These are phyloP conservation scores for Exophiala aquamarina DNA, from an alignment of 2,329 filamentous ascomycete species.

Conservation along the genomic window DNA sequence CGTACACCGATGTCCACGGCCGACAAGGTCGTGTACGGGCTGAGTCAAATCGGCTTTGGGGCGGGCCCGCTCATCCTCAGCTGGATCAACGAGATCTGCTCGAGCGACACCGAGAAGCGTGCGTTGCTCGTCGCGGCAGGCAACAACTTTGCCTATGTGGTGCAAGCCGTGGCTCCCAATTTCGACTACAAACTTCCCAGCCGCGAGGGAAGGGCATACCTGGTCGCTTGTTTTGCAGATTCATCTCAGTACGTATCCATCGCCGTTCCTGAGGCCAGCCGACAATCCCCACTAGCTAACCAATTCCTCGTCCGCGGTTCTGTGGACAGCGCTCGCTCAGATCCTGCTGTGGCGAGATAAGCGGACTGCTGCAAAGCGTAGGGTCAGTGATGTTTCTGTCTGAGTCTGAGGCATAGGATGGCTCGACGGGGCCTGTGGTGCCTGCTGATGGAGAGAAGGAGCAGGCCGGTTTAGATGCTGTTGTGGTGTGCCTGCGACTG, in stretches of 20 bases:
- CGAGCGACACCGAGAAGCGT: slow-evolving; percentile 31
- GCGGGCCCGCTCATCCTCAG: slow-evolving; percentile 41
- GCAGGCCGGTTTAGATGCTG: slow-evolving; percentile 10
- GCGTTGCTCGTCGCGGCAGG: slow-evolving; percentile 34
- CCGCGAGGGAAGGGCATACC: slow-evolving; percentile 38
- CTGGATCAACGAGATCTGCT: slow-evolving; percentile 39
- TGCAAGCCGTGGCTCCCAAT: slow-evolving; percentile 38
- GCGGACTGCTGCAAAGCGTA: slow-evolving; percentile 1
- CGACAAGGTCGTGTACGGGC: slow-evolving; percentile 41
- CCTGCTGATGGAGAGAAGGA: slow-evolving; percentile 9
- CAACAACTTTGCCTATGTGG: slow-evolving; percentile 37
- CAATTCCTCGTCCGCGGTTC: slow-evolving; percentile 19
- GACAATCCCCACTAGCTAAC: background rate
- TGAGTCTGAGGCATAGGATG: slow-evolving; percentile 7
- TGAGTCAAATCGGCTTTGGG: slow-evolving; percentile 31
- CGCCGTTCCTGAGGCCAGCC: background rate
- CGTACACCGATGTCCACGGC: slow-evolving; percentile 37
- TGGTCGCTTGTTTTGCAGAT: slow-evolving; percentile 38
- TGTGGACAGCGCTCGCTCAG: slow-evolving; percentile 32
- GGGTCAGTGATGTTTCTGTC: slow-evolving; percentile 4
- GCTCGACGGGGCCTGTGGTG: background rate
- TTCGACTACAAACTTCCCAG: slow-evolving; percentile 42
- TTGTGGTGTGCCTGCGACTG: slow-evolving; percentile 11
- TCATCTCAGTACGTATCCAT: slow-evolving; percentile 34
- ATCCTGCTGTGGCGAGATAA: slow-evolving; percentile 28